Evolutionary conservation across 108 stramenopile species (phyloP).

Genomic region (Skeletonema costatum): DNA sequence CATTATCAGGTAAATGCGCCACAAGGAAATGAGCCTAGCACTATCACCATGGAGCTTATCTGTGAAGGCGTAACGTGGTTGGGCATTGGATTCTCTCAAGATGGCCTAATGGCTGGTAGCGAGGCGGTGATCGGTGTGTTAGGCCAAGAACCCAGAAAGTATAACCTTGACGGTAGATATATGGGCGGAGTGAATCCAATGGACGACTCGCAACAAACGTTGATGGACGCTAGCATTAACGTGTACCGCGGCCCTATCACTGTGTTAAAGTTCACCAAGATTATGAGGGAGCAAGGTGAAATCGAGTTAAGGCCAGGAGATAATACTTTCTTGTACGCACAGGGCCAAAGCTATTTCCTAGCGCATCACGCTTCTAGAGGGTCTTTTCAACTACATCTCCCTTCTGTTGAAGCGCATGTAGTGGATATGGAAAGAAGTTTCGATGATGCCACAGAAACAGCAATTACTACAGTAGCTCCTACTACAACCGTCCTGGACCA

Average conservation of each 20-base stretch:
- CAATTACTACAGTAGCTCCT: too few species aligned
- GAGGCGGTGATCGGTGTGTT: constrained; percentile 26
- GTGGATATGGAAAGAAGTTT: not conserved
- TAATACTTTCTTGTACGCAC: constrained; percentile 53
- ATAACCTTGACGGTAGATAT: not conserved
- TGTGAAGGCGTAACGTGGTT: constrained; percentile 5
- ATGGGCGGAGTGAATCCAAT: not conserved
- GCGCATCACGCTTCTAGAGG: constrained; percentile 38
- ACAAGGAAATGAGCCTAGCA: too few species aligned
- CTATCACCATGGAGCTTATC: too few species aligned
- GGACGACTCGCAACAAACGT: constrained; percentile 55
- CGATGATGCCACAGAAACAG: too few species aligned
- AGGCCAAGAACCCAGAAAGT: not conserved
- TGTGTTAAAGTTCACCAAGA: constrained; percentile 62
- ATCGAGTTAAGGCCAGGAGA: constrained; percentile 35
- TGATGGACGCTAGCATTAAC: constrained; percentile 48
- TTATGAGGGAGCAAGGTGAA: constrained; percentile 54
- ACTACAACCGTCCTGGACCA: too few species aligned
- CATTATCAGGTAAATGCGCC: too few species aligned
- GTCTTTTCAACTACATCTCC: constrained; percentile 1
- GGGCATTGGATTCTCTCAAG: constrained; percentile 5
- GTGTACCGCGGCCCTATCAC: not conserved
- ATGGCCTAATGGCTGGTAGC: constrained; percentile 22
- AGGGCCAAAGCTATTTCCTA: constrained; percentile 42
- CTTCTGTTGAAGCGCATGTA: not conserved